These are phyloP conservation scores for Talaromyces sp. DNA, from an alignment of 2,329 filamentous ascomycete genomes.

Conservation along the genomic window DNA sequence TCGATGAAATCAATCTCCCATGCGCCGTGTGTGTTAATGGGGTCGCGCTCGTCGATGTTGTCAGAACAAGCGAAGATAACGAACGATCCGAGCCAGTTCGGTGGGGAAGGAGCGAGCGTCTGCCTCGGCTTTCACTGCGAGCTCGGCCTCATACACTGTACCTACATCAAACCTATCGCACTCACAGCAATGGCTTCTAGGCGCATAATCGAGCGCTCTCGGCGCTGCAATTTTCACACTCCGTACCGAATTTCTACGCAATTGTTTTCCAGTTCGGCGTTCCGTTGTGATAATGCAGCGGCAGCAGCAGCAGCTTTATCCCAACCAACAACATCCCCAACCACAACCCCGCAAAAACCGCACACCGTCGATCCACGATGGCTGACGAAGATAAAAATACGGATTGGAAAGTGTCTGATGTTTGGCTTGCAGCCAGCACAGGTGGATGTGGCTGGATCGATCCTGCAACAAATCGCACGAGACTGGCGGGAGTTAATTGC, in stretches of 20 bases:
- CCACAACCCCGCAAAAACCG: not conserved
- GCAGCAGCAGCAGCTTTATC: not conserved
- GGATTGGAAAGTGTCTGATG: constrained; percentile 68
- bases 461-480: constrained; percentile 55
- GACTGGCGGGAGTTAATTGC: constrained; percentile 70
- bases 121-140: not conserved
- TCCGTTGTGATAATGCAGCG: not conserved
- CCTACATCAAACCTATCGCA: not conserved
- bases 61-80: not conserved
- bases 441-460: constrained; percentile 50
- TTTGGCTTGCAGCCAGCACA: constrained; percentile 64
- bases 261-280: not conserved
- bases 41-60: not conserved
- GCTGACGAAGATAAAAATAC: constrained; percentile 62
- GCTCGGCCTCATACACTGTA: not conserved
- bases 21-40: not conserved
- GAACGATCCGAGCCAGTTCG: not conserved
- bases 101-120: not conserved
- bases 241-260: not conserved
- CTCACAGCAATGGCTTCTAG: not conserved
- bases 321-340: not conserved
- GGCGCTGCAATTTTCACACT: not conserved
- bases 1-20: not conserved
- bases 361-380: constrained; percentile 52
- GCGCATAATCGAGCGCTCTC: not conserved